Base-by-base conservation (phyloP, 257 asterid species). In the Anisodus tanguticus region DNA sequence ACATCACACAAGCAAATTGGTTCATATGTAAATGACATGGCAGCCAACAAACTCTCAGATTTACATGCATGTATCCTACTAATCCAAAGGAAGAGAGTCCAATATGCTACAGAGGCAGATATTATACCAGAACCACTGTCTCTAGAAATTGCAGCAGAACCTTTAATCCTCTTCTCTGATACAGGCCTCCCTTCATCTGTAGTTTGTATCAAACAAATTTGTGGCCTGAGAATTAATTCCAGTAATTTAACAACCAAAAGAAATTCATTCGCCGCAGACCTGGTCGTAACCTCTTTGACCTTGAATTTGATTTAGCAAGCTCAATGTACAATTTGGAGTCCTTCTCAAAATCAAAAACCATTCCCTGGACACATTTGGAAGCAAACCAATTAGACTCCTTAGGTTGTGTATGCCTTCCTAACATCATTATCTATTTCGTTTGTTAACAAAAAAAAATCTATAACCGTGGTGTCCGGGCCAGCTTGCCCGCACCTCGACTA, bases 341-440 rank as follows among this genome's bases (percentile, higher is more conserved):
- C 82, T 93, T 97, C 88, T 97, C 99, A 79, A 97, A 97, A 92
- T 97, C 98, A 91, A 97, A 97, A 66, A 93, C 94, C 93, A 94
- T 83, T 67, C 99, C 99, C 99, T 95, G 88, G 57, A 49, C 80
- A 67, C 63, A 76, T 22, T 51, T 22, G 39, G 22, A 51, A 76
- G 22, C 81, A 76, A 76, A 76, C 63, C 47, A 76, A 53, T 76
- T 51, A 49, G n/a, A 76, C 22, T 51, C 63, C 47, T 49, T 9
- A 3, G n/a, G 11, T 5, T 62, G 39, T 1, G 51, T 35, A 59
- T 35, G 13, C 57, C 16, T 63, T 59, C 41, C 69, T 26, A 76
- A 51, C 63, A 76, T 74, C 81, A 51, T 26, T 12, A 76, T 74
- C 81, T 12, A 22, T 51, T 51, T 22, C 15, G 66, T 22, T 10